Base-by-base conservation (phyloP, 2,329 filamentous ascomycete species). In the Claviceps sp. region DNA sequence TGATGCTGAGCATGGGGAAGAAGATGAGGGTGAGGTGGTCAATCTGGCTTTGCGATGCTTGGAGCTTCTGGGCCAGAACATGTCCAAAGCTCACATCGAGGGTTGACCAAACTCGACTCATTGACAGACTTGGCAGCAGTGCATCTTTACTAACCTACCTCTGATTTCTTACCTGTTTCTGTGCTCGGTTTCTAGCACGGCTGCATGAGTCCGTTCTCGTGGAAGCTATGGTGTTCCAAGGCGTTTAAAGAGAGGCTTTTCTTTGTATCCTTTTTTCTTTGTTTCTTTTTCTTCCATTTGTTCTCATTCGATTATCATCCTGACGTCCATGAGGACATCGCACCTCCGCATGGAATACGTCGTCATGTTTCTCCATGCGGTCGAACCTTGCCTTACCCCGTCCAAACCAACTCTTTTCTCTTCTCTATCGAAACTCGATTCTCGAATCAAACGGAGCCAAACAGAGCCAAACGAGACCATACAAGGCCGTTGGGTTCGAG, bases 1-100 rank as follows among this genome's bases (percentile, higher is more conserved):
- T 0, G 89, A 95, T 54, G 86, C 89, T 57, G 88, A 90, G 59
- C 84, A 84, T 56, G 87, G 85, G 47, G 89, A 95, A 60, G 89
- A 95, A 54, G 90, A 93, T 46, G 90, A 96, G 66, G 87, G 85
- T 53, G 91, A 97, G 67, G 90, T 96, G 45, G 87, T 96, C 57
- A 89, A 84, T 59, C 79, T 98, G 59, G 91, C 93, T 24, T 86
- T 91, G 62, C 81, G 89, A 60, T 97, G 89, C 65, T 76, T 96
- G 42, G 91, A 96, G 68, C 77, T 95, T 3, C 72, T 95, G 37
- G 87, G 86, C 49, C 85, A 88, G 66, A 78, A 76, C 61, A 82
- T 77, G 61, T 82, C 85, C 36, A 91, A 91, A 69, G 78, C 84
- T 47, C 83, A 94, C 58, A 88, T 93, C 57, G 89, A 95, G 67